A percentile compares a stretch with the other conserved stretches of the same genome.
Evolutionary conservation across 306 rosid species (phyloP).

Genomic region (Cucumis melo): DNA sequence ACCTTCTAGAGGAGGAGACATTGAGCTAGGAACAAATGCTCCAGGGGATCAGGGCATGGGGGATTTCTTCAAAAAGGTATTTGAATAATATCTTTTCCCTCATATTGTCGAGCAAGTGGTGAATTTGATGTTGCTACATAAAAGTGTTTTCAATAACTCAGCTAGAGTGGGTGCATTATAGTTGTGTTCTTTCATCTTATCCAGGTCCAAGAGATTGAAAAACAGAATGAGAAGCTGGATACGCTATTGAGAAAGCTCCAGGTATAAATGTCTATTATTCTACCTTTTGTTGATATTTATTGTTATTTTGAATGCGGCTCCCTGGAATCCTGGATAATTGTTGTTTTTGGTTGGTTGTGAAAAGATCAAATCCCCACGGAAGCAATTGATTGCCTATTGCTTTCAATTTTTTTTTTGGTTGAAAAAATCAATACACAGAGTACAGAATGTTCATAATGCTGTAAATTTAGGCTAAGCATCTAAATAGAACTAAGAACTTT

Average conservation of each 20-base stretch:
- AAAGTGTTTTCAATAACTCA: neutral
- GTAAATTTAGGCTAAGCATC: no score
- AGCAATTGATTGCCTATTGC: no score
- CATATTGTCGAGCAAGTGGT: neutral
- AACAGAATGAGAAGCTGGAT: neutral
- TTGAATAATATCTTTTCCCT: neutral
- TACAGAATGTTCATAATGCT: no score
- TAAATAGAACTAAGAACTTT: no score
- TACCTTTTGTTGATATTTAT: neutral
- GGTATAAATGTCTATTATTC: neutral
- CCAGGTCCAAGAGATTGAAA: neutral
- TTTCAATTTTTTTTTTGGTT: no score
- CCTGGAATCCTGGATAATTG: neutral
- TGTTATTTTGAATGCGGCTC: neutral
- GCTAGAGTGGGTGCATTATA: neutral
- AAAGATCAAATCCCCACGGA: no score
- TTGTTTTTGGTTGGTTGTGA: no score
- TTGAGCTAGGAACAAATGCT: slow-evolving; percentile 56
- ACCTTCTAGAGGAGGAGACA: slow-evolving; percentile 39
- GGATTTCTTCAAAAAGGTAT: slow-evolving; percentile 70
- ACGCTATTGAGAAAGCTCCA: neutral
- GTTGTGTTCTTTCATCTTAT: neutral
- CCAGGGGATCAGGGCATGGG: slow-evolving; percentile 60
- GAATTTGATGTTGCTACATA: neutral
- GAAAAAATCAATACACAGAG: no score